Percentiles rank a stretch among this genome's conserved stretches.
Conservation (phyloP, 2,329 filamentous ascomycete species). For the Raffaelea albimanens region DNA sequence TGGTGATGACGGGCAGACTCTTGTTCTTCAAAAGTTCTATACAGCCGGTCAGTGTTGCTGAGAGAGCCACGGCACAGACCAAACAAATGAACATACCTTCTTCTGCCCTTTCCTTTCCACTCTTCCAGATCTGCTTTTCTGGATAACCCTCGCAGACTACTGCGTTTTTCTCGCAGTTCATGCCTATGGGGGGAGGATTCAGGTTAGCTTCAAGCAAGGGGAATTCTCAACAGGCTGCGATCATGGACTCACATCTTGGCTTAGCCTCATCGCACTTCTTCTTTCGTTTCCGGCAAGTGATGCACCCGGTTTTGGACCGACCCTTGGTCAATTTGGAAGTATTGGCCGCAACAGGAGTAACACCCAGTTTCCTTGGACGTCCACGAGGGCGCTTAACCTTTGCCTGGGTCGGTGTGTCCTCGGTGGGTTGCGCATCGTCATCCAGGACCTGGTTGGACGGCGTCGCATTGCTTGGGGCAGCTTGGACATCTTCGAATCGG, state of each 20-base stretch:
- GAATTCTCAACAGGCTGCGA: too few species aligned
- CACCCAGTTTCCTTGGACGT: constrained; percentile 71
- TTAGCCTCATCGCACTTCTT: constrained; percentile 66
- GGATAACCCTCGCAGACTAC: constrained; percentile 87
- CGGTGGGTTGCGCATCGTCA: constrained; percentile 8
- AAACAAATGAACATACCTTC: constrained; percentile 44
- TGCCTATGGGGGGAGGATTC: too few species aligned
- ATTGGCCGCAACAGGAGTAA: constrained; percentile 41
- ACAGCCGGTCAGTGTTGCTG: not conserved
- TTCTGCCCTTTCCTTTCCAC: constrained; percentile 67
- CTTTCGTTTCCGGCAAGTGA: constrained; percentile 59
- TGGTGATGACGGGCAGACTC: constrained; percentile 41
- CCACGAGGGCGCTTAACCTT: constrained; percentile 62
- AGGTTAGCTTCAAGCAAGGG: not conserved
- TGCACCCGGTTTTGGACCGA: constrained; percentile 58
- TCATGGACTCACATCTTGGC: constrained; percentile 48
- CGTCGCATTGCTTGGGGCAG: constrained; percentile 21
- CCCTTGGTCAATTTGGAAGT: constrained; percentile 70
- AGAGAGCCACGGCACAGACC: not conserved
- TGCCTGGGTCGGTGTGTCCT: constrained; percentile 16
- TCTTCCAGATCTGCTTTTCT: constrained; percentile 78
- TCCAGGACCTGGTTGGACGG: constrained; percentile 1
- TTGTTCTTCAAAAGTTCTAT: constrained; percentile 41
- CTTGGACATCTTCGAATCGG: constrained; percentile 41
- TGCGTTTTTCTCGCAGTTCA: constrained; percentile 89